Evolutionary conservation across 2,329 filamentous ascomycete species (phyloP).

Genomic region (Ophiognomonia clavigignenti-juglandacearum): DNA sequence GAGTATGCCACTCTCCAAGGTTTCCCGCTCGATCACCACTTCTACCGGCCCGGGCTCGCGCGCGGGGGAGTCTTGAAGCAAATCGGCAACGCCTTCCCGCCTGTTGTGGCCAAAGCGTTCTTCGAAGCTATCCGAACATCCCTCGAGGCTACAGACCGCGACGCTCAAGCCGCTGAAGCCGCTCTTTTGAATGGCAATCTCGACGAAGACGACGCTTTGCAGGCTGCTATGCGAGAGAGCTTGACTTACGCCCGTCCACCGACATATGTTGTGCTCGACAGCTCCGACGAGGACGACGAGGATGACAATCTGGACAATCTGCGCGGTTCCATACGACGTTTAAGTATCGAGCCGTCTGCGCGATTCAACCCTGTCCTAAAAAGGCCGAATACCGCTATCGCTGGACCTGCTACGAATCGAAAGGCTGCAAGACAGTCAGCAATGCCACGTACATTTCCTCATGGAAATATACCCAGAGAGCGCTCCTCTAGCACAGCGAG

Average conservation of each 20-base stretch:
- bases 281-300: background rate
- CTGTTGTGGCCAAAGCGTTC: constrained; percentile 45
- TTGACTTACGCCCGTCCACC: background rate
- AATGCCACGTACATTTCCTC: background rate
- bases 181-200: background rate
- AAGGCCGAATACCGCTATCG: background rate
- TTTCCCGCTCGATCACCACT: constrained; percentile 59
- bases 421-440: background rate
- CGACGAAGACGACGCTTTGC: constrained; percentile 44
- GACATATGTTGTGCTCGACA: background rate
- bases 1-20: constrained; percentile 69
- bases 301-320: background rate
- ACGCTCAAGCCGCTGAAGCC: constrained; percentile 12
- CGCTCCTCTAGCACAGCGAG: background rate
- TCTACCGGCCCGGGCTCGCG: constrained; percentile 35
- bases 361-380: background rate
- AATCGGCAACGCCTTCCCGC: constrained; percentile 77
- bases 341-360: background rate
- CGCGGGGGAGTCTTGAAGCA: constrained; percentile 47
- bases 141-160: constrained; percentile 38
- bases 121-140: constrained; percentile 43
- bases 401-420: background rate
- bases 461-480: background rate
- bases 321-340: background rate
- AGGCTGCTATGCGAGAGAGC: constrained; percentile 2